Percentiles rank a stretch among this genome's conserved stretches.
Evolutionary conservation across 2,329 filamentous ascomycete genomes (phyloP).

Genomic region (Cryphonectria carpinicola): DNA sequence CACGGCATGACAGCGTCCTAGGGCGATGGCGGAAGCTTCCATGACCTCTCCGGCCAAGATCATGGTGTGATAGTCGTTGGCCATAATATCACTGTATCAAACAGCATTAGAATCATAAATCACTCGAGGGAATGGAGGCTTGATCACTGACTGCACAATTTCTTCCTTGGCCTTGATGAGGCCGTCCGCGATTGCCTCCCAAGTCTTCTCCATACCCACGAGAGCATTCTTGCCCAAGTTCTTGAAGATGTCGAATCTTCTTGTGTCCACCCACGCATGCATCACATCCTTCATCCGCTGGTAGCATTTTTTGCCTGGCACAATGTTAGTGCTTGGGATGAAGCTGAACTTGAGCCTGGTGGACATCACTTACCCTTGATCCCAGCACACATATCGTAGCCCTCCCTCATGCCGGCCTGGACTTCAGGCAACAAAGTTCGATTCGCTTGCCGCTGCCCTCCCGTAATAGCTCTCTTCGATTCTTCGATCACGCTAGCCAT

Average conservation of each 20-base stretch:
- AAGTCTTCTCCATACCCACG: neutral
- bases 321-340: neutral
- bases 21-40: constrained; percentile 17
- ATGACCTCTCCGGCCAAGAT: constrained; percentile 8
- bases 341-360: neutral
- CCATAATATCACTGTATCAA: neutral
- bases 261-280: neutral
- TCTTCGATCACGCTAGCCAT: neutral
- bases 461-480: constrained; percentile 4
- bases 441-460: constrained; percentile 12
- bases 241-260: neutral
- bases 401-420: constrained; percentile 1
- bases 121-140: neutral
- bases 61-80: constrained; percentile 9
- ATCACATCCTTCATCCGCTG: constrained; percentile 4
- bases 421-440: constrained; percentile 5
- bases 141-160: neutral
- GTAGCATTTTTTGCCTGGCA: constrained; percentile 10
- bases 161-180: neutral
- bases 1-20: constrained; percentile 4
- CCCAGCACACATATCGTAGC: neutral
- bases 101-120: neutral
- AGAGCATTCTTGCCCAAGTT: constrained; percentile 1
- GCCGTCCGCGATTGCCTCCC: neutral
- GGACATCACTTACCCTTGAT: neutral